Conservation (phyloP, 257 asterid genomes). For the Scutellaria baicalensis region DNA sequence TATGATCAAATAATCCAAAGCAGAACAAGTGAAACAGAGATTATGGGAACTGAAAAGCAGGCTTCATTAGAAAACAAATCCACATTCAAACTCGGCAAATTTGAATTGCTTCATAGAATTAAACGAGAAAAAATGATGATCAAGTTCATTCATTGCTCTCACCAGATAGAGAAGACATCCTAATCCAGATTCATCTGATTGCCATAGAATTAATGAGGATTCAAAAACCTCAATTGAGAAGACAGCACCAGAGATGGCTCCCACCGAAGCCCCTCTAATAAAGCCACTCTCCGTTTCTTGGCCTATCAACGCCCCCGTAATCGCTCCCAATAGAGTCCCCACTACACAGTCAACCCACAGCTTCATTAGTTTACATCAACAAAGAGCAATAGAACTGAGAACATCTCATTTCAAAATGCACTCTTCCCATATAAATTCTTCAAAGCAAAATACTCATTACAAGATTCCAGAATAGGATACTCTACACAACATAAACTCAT, state of each 20-base stretch:
- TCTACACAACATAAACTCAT: background rate
- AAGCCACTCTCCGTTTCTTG: slow-evolving; percentile 98
- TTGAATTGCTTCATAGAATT: background rate
- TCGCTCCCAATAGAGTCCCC: slow-evolving; percentile 89
- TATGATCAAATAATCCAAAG: background rate
- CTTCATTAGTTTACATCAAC: background rate
- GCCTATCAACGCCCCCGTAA: slow-evolving; percentile 96
- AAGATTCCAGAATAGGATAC: background rate
- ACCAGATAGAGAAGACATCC: slow-evolving; percentile 94
- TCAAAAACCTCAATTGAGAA: slow-evolving; percentile 97
- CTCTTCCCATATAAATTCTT: background rate
- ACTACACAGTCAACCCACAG: slow-evolving; percentile 38
- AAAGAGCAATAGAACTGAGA: background rate
- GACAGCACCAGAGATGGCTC: slow-evolving; percentile 98
- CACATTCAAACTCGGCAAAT: background rate
- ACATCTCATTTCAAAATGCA: background rate
- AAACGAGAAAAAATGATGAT: background rate
- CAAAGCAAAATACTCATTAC: background rate
- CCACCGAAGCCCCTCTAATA: slow-evolving; percentile 93
- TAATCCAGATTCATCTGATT: slow-evolving; percentile 89
- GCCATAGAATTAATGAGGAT: slow-evolving; percentile 77
- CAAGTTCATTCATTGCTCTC: slow-evolving; percentile 22
- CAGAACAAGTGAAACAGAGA: background rate
- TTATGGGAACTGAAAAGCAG: background rate
- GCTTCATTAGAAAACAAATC: background rate